Evolutionary conservation across 2,329 filamentous ascomycete species (phyloP).

Genomic region (Periglandula ipomoeae): DNA sequence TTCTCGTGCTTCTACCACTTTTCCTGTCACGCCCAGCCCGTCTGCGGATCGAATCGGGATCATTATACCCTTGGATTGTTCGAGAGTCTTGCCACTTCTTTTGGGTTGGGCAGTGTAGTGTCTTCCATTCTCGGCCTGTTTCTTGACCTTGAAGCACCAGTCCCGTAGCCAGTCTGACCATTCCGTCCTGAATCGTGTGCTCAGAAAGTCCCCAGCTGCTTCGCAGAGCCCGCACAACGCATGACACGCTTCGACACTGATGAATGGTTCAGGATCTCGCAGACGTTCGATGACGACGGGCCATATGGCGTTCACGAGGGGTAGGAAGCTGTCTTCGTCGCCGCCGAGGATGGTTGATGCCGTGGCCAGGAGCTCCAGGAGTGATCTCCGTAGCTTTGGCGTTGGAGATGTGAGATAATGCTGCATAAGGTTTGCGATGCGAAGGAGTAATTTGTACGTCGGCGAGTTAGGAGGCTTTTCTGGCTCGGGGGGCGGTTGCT

Average conservation of each 20-base stretch:
- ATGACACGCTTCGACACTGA: constrained; percentile 61
- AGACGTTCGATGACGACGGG: constrained; percentile 65
- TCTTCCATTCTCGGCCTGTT: constrained; percentile 22
- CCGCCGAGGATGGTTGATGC: constrained; percentile 62
- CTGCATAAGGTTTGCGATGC: constrained; percentile 76
- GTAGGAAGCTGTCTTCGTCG: constrained; percentile 77
- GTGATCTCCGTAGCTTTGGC: constrained; percentile 64
- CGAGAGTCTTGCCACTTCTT: neutral
- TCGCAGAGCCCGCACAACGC: constrained; percentile 61
- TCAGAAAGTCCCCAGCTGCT: constrained; percentile 72
- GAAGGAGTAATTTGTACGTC: constrained; percentile 71
- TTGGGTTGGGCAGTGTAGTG: constrained; percentile 5
- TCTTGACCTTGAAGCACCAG: constrained; percentile 38
- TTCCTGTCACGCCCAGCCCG: constrained; percentile 12
- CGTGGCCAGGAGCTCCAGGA: constrained; percentile 68
- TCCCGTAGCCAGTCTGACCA: constrained; percentile 50
- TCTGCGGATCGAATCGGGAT: constrained; percentile 22
- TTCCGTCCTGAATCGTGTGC: constrained; percentile 62
- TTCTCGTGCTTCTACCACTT: constrained; percentile 5
- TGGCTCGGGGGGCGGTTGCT: constrained; percentile 24
- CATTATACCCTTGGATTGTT: constrained; percentile 15
- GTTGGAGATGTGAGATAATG: constrained; percentile 85
- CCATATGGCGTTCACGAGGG: constrained; percentile 86
- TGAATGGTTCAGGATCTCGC: constrained; percentile 56
- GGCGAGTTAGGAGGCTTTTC: constrained; percentile 62